Conservation (phyloP, 257 asterid species). For the Solanum clarkiae region DNA sequence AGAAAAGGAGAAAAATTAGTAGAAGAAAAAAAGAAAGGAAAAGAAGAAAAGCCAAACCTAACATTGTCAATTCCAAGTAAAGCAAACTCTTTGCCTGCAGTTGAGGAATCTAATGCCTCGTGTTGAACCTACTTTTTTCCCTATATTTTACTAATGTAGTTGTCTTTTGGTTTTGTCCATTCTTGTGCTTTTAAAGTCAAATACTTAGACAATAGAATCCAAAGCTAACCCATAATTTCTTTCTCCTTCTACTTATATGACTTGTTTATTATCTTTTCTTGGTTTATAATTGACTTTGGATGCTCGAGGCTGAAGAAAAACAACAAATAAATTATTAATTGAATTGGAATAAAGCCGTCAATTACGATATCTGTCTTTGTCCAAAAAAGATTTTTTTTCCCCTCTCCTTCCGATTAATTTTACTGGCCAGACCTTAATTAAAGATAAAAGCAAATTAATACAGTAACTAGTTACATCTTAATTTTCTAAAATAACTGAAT, state of each 20-base stretch:
- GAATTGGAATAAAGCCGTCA: constrained; percentile 1
- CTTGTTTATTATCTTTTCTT: not conserved
- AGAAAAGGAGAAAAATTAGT: not conserved
- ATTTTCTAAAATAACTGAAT: too few relatives aligned
- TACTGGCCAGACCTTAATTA: too few relatives aligned
- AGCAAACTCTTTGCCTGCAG: not conserved
- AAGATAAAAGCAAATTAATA: too few relatives aligned
- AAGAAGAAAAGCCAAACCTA: not conserved
- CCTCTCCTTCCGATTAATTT: too few relatives aligned
- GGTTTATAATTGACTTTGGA: constrained; percentile 7
- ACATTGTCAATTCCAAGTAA: not conserved
- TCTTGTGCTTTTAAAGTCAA: not conserved
- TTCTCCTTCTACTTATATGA: not conserved
- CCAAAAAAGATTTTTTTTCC: too few relatives aligned
- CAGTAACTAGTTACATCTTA: too few relatives aligned
- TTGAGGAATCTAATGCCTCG: constrained; percentile 13
- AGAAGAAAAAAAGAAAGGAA: too few relatives aligned
- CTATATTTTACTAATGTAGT: not conserved
- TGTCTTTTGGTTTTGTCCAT: not conserved
- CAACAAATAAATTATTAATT: not conserved
- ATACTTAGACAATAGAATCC: constrained; percentile 5
- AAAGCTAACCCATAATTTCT: not conserved
- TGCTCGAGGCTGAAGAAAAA: not conserved
- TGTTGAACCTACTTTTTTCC: not conserved
- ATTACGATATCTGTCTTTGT: not conserved